phyloP scores from a whole-genome alignment of 257 asterid genomes.

The Nicotiana attenuata region DNA sequence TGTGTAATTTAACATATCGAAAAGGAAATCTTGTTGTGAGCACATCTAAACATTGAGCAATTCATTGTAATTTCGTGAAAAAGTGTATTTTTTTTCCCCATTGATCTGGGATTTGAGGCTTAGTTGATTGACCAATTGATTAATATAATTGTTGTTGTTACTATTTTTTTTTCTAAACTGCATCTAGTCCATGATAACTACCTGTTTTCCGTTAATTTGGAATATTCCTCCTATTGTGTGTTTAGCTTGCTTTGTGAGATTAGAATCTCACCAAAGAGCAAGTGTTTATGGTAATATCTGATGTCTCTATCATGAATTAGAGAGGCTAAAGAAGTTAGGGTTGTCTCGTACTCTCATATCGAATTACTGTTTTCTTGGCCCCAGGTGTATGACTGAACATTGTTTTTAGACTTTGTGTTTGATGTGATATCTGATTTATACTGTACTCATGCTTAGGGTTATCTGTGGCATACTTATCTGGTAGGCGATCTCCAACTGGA shows the following conservation, averaged over 20 bases:
- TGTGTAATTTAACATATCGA: background rate
- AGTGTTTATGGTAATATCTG: background rate
- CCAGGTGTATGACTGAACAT: background rate
- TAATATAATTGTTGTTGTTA: background rate
- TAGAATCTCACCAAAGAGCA: background rate
- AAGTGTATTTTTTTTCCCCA: background rate
- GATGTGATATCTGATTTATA: slow-evolving; percentile 16
- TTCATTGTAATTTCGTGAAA: background rate
- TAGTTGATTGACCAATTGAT: background rate
- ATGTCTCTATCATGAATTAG: background rate
- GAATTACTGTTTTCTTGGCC: background rate
- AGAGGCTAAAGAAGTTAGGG: background rate
- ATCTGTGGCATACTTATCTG: slow-evolving; percentile 79
- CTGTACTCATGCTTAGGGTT: slow-evolving; percentile 50
- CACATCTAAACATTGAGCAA: background rate
- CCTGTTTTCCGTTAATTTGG: background rate
- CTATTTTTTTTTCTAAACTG: background rate
- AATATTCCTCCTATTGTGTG: background rate
- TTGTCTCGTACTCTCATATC: background rate
- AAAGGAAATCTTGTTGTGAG: background rate
- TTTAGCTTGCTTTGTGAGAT: background rate
- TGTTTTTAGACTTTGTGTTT: background rate
- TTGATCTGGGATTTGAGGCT: background rate
- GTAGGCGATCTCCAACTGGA: slow-evolving; percentile 59
- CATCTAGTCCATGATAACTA: background rate